A percentile compares a stretch with the other conserved stretches of the same genome.
Evolutionary conservation across 345 rosid genomes (phyloP).

Genomic region (Gossypium raimondii): DNA sequence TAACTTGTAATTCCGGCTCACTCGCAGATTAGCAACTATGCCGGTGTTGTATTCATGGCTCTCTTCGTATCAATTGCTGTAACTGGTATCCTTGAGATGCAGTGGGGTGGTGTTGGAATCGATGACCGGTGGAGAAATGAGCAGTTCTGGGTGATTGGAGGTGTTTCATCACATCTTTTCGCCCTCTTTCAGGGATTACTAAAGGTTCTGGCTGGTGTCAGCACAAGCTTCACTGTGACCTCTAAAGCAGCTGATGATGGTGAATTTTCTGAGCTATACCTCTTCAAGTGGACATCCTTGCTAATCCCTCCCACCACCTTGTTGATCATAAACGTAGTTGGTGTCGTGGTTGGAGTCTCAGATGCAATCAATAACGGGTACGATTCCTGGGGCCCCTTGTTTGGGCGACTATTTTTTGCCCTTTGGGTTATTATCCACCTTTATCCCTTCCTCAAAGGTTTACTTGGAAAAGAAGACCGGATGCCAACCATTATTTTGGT

Average conservation of each 20-base stretch:
- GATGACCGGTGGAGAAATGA: constrained; percentile 99
- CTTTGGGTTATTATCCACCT: constrained; percentile 93
- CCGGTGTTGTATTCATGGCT: constrained; percentile 74
- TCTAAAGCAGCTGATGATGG: constrained; percentile 96
- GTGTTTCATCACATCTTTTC: constrained; percentile 83
- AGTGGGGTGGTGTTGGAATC: constrained; percentile 95
- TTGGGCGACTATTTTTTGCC: constrained; percentile 89
- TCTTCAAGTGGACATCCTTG: constrained; percentile 95
- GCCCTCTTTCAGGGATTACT: constrained; percentile 93
- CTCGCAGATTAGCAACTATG: constrained; percentile 92
- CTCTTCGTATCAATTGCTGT: constrained; percentile 92
- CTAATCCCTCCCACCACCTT: constrained; percentile 86
- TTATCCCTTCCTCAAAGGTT: constrained; percentile 96
- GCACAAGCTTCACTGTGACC: constrained; percentile 89
- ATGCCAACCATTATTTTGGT: constrained; percentile 93
- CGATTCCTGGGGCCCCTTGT: constrained; percentile 96
- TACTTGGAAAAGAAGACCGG: constrained; percentile 90
- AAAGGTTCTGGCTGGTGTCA: constrained; percentile 92
- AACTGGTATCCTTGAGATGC: constrained; percentile 94
- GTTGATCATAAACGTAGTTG: constrained; percentile 76
- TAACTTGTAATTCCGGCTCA: not conserved
- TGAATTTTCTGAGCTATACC: constrained; percentile 84
- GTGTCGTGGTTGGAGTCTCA: constrained; percentile 80
- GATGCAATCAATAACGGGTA: constrained; percentile 97
- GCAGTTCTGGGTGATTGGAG: constrained; percentile 99